Percentiles rank a stretch among this genome's conserved stretches.
These are phyloP conservation scores for Casaregolazyma lundiana DNA, from an alignment of 1,139 yeast genomes.

Conservation along the genomic window DNA sequence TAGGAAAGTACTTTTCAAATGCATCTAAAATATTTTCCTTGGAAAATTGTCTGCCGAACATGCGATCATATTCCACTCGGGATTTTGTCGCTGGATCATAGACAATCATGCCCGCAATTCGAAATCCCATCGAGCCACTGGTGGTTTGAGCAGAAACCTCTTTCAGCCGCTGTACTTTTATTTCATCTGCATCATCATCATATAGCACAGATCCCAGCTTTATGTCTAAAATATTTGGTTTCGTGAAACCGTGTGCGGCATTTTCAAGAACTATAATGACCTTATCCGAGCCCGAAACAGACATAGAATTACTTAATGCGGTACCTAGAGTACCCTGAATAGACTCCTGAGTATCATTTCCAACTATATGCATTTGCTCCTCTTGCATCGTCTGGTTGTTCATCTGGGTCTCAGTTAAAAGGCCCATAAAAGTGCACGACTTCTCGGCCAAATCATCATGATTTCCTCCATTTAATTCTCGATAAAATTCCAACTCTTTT, in stretches of 20 bases:
- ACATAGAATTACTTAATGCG: background rate
- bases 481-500: conserved; percentile 71
- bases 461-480: conserved; percentile 17
- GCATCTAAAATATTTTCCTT: conserved; percentile 44
- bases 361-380: background rate
- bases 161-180: conserved; percentile 56
- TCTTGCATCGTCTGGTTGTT: conserved; percentile 4
- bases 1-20: conserved; percentile 48
- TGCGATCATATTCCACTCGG: conserved; percentile 51
- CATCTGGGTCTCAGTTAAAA: conserved; percentile 26
- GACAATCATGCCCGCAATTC: conserved; percentile 88
- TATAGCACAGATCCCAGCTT: conserved; percentile 71
- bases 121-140: conserved; percentile 65
- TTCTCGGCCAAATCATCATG: conserved; percentile 23
- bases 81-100: conserved; percentile 34
- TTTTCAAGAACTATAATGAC: conserved; percentile 65
- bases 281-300: conserved; percentile 16
- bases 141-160: conserved; percentile 70
- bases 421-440: conserved; percentile 41
- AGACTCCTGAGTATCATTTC: conserved; percentile 2
- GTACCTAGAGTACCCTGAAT: background rate
- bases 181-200: conserved; percentile 51
- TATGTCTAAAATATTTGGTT: conserved; percentile 76
- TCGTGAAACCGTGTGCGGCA: conserved; percentile 51
- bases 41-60: conserved; percentile 62